Percentiles rank a stretch among this genome's conserved stretches.
Conservation (phyloP, 1,284 basidiomycete species). For the Ceratobasidium sp. region DNA sequence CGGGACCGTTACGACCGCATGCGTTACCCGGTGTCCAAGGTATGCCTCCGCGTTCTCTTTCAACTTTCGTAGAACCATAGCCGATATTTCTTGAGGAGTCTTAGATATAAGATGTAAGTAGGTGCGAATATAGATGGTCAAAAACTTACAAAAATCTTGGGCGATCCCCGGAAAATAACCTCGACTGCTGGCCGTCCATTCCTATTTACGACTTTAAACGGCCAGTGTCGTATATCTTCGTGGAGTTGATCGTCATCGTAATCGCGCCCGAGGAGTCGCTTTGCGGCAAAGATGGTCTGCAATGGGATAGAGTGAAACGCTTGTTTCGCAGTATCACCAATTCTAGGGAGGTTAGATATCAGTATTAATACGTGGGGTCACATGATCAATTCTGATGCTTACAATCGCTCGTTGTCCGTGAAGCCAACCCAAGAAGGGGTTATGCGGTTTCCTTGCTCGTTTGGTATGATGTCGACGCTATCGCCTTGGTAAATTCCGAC, state of each 20-base stretch:
- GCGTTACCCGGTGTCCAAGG: conserved; percentile 53
- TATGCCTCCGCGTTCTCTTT: conserved; percentile 2
- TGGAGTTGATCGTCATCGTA: conserved; percentile 1
- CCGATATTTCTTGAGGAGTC: conserved; percentile 14
- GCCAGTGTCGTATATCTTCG: conserved; percentile 54
- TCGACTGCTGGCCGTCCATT: conserved; percentile 68
- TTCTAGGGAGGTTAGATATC: not conserved
- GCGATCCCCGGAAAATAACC: conserved; percentile 68
- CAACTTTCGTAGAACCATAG: not conserved
- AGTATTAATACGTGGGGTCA: not conserved
- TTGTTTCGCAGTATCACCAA: conserved; percentile 7
- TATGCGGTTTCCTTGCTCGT: conserved; percentile 2
- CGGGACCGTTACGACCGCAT: conserved; percentile 66
- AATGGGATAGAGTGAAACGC: not conserved
- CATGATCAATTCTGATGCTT: conserved; percentile 1
- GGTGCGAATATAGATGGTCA: not conserved
- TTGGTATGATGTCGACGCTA: conserved; percentile 1
- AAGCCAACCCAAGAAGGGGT: conserved; percentile 10
- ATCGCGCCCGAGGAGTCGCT: conserved; percentile 4
- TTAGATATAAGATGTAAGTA: conserved; percentile 31
- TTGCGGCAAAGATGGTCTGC: conserved; percentile 1
- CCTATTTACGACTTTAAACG: conserved; percentile 67
- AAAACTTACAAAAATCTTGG: conserved; percentile 59
- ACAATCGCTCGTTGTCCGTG: conserved; percentile 5
- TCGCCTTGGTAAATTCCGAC: not conserved